Base-by-base conservation (phyloP, 2,329 filamentous ascomycete species). In the Exophiala phaeomuriformis region DNA sequence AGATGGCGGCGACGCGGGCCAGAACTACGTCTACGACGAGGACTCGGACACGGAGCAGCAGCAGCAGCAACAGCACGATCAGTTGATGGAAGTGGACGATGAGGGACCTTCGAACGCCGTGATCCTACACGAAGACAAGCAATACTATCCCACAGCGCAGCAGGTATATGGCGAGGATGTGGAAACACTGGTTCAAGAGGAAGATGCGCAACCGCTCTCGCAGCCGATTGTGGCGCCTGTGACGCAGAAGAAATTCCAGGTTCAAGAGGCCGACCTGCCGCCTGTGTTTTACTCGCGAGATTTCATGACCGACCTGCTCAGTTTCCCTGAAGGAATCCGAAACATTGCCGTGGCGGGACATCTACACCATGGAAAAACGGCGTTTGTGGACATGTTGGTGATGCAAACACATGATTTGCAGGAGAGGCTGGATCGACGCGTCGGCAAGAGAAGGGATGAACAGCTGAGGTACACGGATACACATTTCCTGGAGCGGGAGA, bases 91-190 rank as follows among this genome's bases (percentile, higher is more conserved):
- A 65, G 75, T 97, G 41, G 91, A 97, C 67, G 86, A 89, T 69
- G 85, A 90, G 46, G 90, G 87, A 9, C 88, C 91, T 2, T 96
- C 90, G 3, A 98, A 97, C 70, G 91, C 93, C 48, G 90, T 98
- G n/a, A 81, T 98, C 53, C 80, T 98, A 43, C 93, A 98, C 73
- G 93, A 98, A 77, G 93, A 98, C 74, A 98, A 98, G 71, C 93
- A 97, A 69, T 98, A 98, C 72, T 98, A 98, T 68, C 93, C 93
- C 31, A 95, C 90, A n/a, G 93, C 93, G 52, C 85, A 91, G 67
- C 93, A 98, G 70, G 84, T 95, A 40, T 98, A 97, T 68, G 93
- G 93, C 49, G 80, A 84, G 64, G 90, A 93, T 72, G 93, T 98
- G 64, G 93, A 98, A 73, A 93, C 91, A 1, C 75, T 95, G 70